Percentiles rank a stretch among this genome's conserved stretches.
Evolutionary conservation across 2,329 filamentous ascomycete species (phyloP).

Genomic region (Epichloe sylvatica): DNA sequence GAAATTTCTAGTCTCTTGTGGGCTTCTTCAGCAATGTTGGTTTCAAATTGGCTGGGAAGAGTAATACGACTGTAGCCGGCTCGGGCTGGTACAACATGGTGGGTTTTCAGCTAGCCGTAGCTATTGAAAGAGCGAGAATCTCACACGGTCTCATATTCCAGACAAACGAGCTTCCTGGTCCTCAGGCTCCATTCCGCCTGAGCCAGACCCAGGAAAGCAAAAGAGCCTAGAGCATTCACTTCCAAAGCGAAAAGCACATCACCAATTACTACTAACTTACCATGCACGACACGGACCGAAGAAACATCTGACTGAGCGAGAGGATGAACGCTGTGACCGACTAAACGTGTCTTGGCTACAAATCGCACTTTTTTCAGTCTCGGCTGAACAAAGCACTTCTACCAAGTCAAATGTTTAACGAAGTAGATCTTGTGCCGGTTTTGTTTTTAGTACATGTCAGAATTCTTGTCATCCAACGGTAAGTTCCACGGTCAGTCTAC

Average conservation of each 20-base stretch:
- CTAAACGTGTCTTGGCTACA: neutral
- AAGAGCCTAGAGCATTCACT: neutral
- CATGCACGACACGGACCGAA: neutral
- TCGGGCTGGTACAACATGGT: conserved; percentile 79
- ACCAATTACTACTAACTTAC: neutral
- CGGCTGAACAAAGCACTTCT: neutral
- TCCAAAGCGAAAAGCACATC: neutral
- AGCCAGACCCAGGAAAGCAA: neutral
- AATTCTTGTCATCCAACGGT: neutral
- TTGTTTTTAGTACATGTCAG: neutral
- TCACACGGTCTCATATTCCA: neutral
- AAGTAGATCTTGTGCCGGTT: neutral
- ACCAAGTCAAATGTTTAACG: neutral
- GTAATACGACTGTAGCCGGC: conserved; percentile 58
- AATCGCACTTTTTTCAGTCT: neutral
- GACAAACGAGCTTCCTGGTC: conserved; percentile 1
- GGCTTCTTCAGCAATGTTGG: conserved; percentile 65
- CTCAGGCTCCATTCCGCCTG: neutral
- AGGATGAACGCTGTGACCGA: too few species aligned
- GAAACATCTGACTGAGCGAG: neutral
- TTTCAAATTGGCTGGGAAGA: conserved; percentile 55
- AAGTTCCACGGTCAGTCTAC: neutral
- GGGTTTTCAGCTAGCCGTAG: conserved; percentile 12
- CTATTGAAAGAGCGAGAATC: neutral
- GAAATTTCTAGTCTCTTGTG: conserved; percentile 40